These are phyloP conservation scores for Cutaneotrichosporon sp. DNA, from an alignment of 1,284 basidiomycete genomes.

Conservation along the genomic window DNA sequence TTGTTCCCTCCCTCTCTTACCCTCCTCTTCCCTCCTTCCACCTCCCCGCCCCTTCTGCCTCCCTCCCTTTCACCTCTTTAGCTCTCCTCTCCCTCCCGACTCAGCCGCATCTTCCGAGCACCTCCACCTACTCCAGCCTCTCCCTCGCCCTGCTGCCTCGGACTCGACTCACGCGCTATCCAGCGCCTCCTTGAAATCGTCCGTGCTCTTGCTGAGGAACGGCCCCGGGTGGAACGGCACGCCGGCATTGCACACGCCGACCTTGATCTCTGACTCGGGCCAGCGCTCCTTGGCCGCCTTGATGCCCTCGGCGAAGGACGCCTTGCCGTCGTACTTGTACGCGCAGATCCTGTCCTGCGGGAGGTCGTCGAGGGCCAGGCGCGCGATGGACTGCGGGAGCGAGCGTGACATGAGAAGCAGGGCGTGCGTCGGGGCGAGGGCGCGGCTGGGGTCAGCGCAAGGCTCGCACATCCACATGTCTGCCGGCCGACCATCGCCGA, in stretches of 20 bases:
- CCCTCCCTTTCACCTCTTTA: background rate
- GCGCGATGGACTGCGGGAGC: constrained; percentile 37
- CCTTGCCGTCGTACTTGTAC: constrained; percentile 33
- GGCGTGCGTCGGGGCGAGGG: constrained; percentile 43
- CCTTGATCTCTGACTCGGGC: constrained; percentile 40
- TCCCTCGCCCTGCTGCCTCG: no score
- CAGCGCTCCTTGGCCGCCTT: constrained; percentile 35
- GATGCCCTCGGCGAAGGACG: constrained; percentile 35
- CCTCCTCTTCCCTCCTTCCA: no score
- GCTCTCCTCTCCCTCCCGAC: background rate
- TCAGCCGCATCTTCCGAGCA: background rate
- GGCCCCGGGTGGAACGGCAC: constrained; percentile 32
- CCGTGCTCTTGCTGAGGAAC: constrained; percentile 39
- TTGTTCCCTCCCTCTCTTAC: no score
- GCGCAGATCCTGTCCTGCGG: constrained; percentile 34
- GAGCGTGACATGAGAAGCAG: constrained; percentile 50
- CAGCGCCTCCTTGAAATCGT: constrained; percentile 35
- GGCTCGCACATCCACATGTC: no score
- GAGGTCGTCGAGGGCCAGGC: constrained; percentile 31
- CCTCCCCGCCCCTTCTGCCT: no score
- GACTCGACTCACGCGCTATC: constrained; percentile 38
- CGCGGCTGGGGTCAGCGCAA: constrained; percentile 25
- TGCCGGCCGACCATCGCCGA: no score
- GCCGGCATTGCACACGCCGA: constrained; percentile 47
- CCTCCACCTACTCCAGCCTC: no score